These are phyloP conservation scores for Nadsonia commutata DNA, from an alignment of 1,139 yeast species.

Conservation along the genomic window DNA sequence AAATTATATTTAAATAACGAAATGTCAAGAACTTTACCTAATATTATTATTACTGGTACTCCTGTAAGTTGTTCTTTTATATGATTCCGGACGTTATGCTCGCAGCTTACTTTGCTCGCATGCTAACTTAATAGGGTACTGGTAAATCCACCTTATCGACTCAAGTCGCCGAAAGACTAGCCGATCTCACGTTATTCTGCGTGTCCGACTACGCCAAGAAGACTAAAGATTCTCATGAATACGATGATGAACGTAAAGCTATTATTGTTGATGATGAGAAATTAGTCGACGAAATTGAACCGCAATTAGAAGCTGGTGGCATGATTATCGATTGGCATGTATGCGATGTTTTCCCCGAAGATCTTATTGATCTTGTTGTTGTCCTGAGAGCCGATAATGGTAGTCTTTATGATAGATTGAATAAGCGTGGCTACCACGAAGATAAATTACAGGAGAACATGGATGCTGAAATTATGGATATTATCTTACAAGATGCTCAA, in stretches of 20 bases:
- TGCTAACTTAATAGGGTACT: too few relatives aligned
- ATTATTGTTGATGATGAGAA: slow-evolving; percentile 88
- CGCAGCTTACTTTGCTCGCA: too few relatives aligned
- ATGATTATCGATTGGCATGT: slow-evolving; percentile 91
- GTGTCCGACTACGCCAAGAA: slow-evolving; percentile 76
- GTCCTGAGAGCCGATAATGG: slow-evolving; percentile 72
- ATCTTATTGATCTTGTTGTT: slow-evolving; percentile 80
- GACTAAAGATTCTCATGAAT: slow-evolving; percentile 64
- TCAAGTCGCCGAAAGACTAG: slow-evolving; percentile 37
- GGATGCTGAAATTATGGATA: slow-evolving; percentile 96
- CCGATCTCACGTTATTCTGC: slow-evolving; percentile 42
- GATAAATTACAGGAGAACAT: slow-evolving; percentile 78
- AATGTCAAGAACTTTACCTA: slow-evolving; percentile 33
- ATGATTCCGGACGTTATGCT: too few relatives aligned
- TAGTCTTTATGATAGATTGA: slow-evolving; percentile 57
- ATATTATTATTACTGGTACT: slow-evolving; percentile 85
- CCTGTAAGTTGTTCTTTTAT: slow-evolving; percentile 31
- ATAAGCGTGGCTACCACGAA: slow-evolving; percentile 54
- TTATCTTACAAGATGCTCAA: slow-evolving; percentile 70
- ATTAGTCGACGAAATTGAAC: slow-evolving; percentile 66
- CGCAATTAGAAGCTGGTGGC: slow-evolving; percentile 72
- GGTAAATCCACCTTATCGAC: slow-evolving; percentile 85
- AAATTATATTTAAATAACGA: neutral
- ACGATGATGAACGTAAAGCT: slow-evolving; percentile 72
- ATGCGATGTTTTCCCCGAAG: slow-evolving; percentile 87